Conservation (phyloP, 495 filamentous ascomycete genomes). For the Talaromyces wortmannii region DNA sequence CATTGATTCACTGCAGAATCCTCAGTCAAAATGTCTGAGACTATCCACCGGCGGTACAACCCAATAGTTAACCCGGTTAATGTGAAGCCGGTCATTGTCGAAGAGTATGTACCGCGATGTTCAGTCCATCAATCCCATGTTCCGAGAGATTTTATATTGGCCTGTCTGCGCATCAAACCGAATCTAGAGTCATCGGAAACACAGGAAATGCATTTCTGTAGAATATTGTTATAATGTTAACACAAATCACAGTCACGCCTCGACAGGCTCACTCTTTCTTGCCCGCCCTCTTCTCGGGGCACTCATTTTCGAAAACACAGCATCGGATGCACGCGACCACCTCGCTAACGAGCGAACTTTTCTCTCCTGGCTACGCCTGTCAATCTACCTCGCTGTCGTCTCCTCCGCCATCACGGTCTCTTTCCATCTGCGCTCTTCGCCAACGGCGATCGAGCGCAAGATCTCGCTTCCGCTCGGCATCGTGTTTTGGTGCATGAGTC, state of each 20-base stretch:
- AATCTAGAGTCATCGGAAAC: no score
- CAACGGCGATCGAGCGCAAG: conserved; percentile 60
- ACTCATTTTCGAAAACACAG: conserved; percentile 81
- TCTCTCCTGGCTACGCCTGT: conserved; percentile 88
- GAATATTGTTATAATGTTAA: no score
- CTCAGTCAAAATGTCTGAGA: background rate
- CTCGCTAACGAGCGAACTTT: conserved; percentile 62
- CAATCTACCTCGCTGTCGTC: conserved; percentile 86
- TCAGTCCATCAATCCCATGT: no score
- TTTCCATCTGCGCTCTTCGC: conserved; percentile 77
- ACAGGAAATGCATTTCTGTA: no score
- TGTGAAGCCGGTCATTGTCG: conserved; percentile 28
- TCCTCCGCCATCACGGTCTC: conserved; percentile 84
- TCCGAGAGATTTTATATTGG: no score
- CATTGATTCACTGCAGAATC: no score
- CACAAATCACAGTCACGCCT: background rate
- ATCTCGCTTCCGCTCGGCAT: conserved; percentile 80
- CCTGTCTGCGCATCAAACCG: no score
- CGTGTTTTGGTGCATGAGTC: conserved; percentile 77
- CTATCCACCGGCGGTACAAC: conserved; percentile 19
- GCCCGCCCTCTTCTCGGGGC: conserved; percentile 66
- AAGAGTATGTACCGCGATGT: conserved; percentile 24
- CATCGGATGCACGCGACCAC: conserved; percentile 74
- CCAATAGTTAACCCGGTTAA: conserved; percentile 29
- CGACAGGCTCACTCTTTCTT: conserved; percentile 49